These are phyloP conservation scores for Pythium dissotocum DNA, from an alignment of 352 stramenopile genomes.

Conservation along the genomic window DNA sequence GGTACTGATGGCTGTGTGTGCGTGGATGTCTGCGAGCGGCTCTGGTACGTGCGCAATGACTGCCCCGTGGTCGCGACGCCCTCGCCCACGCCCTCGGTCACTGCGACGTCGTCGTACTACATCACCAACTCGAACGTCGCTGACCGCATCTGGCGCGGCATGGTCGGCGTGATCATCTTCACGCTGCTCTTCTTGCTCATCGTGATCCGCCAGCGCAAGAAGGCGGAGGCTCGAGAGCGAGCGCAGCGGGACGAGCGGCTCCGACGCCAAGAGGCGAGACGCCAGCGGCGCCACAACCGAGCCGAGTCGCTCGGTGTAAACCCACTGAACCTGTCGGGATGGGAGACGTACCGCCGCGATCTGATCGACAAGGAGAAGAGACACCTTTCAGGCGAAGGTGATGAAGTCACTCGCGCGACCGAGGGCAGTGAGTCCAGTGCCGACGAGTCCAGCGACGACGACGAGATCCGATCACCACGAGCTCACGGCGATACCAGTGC, in stretches of 20 bases:
- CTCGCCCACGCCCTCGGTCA: not conserved
- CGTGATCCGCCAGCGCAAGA: constrained; percentile 6
- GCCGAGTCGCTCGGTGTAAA: constrained; percentile 12
- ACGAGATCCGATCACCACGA: not conserved
- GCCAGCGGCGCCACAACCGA: constrained; percentile 8
- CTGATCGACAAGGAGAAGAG: constrained; percentile 21
- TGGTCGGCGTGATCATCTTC: constrained; percentile 21
- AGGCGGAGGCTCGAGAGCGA: not conserved
- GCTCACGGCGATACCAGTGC: not conserved
- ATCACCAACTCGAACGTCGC: not conserved
- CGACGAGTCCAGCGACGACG: not conserved
- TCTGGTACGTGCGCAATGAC: constrained; percentile 19
- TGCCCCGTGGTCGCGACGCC: not conserved
- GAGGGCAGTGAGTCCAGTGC: not conserved
- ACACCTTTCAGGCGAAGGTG: not conserved
- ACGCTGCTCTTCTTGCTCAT: constrained; percentile 6
- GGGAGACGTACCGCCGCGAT: constrained; percentile 24
- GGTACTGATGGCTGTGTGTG: constrained; percentile 19
- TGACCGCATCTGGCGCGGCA: constrained; percentile 18
- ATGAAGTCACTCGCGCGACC: not conserved
- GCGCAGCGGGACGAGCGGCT: constrained; percentile 4
- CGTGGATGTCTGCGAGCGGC: constrained; percentile 25
- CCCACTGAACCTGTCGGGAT: constrained; percentile 10
- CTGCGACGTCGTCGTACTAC: not conserved
- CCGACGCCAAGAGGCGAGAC: constrained; percentile 8